These are phyloP conservation scores for Annona cherimola DNA, from an alignment of 164 flowering plant genomes.

Conservation along the genomic window DNA sequence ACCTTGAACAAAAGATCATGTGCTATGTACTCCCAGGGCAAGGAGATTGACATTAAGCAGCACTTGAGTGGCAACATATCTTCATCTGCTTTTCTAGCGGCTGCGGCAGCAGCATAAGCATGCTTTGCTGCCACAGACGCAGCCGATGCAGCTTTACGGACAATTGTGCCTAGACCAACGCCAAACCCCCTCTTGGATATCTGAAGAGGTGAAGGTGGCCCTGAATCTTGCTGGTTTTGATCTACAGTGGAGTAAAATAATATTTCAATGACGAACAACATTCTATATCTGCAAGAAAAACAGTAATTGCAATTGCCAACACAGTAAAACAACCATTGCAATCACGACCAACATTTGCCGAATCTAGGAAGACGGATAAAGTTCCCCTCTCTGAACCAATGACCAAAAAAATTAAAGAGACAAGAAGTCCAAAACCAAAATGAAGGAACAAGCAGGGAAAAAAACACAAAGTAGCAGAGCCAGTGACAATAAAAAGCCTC, in stretches of 20 bases:
- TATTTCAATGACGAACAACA: not conserved
- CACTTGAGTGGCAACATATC: conserved; percentile 89
- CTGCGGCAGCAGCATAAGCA: conserved; percentile 80
- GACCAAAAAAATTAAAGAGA: too few species aligned
- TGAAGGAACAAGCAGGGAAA: not conserved
- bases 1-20: conserved; percentile 95
- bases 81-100: conserved; percentile 43
- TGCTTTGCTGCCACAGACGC: conserved; percentile 91
- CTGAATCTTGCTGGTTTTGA: conserved; percentile 62
- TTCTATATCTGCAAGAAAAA: too few species aligned
- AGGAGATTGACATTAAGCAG: conserved; percentile 88
- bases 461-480: not conserved
- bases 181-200: conserved; percentile 57
- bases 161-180: conserved; percentile 51
- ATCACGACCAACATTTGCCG: not conserved
- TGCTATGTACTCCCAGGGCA: conserved; percentile 96
- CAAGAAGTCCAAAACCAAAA: too few species aligned
- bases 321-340: not conserved
- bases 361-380: too few species aligned
- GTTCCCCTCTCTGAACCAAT: too few species aligned
- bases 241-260: conserved; percentile 36
- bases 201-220: conserved; percentile 67
- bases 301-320: too few species aligned
- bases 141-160: conserved; percentile 87
- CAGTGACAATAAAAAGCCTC: not conserved